Evolutionary conservation across 2,329 filamentous ascomycete species (phyloP).

Genomic region (Penicillium sp.): DNA sequence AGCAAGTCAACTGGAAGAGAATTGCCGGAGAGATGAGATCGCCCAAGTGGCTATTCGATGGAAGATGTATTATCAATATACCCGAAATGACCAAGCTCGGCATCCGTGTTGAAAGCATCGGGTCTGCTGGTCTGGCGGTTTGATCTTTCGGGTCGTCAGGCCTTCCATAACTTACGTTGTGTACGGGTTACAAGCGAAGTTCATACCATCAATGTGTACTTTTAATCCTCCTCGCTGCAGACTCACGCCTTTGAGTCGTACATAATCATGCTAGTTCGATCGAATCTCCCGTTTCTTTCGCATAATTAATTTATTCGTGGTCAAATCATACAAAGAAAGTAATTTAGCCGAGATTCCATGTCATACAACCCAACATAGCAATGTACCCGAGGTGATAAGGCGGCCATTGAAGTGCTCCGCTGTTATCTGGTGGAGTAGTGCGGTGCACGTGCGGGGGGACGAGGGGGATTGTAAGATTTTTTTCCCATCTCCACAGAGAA

Average conservation of each 20-base stretch:
- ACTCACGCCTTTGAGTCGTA: background rate
- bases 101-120: conserved; percentile 18
- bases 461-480: background rate
- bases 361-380: background rate
- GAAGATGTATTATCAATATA: conserved; percentile 14
- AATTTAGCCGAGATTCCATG: too few relatives aligned
- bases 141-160: background rate
- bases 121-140: conserved; percentile 8
- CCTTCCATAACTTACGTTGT: background rate
- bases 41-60: conserved; percentile 18
- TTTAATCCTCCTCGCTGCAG: background rate
- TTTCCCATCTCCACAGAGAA: background rate
- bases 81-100: conserved; percentile 14
- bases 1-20: conserved; percentile 14
- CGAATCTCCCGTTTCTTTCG: background rate
- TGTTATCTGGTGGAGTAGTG: conserved; percentile 4
- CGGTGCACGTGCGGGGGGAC: conserved; percentile 1
- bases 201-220: background rate
- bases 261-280: background rate
- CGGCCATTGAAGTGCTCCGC: background rate
- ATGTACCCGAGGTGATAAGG: background rate
- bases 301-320: background rate
- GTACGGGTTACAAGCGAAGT: background rate
- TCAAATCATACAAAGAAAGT: background rate
- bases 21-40: conserved; percentile 11